phyloP scores from a whole-genome alignment of 2,329 filamentous ascomycete genomes.

The Sporothrix dimorphospora region DNA sequence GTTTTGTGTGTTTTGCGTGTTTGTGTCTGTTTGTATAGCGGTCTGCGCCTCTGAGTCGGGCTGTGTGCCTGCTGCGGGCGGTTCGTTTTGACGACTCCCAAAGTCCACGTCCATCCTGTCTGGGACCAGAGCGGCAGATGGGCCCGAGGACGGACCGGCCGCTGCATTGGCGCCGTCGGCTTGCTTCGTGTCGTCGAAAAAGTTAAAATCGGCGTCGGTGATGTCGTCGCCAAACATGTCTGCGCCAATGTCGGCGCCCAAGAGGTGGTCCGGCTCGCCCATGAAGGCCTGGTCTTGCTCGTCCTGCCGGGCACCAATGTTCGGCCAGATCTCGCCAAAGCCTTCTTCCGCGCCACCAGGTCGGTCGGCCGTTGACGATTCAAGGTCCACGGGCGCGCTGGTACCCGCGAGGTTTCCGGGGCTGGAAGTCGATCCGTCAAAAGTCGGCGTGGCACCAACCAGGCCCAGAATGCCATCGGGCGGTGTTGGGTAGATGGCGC shows the following conservation, averaged over 20 bases:
- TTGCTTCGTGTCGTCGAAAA: conserved; percentile 74
- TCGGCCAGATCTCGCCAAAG: conserved; percentile 48
- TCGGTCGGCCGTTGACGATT: conserved; percentile 40
- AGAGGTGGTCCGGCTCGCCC: conserved; percentile 60
- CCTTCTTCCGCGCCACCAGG: conserved; percentile 35
- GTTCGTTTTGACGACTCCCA: neutral
- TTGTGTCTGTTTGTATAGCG: neutral
- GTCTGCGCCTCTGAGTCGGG: neutral
- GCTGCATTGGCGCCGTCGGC: conserved; percentile 41
- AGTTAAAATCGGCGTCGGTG: conserved; percentile 83
- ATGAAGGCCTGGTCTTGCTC: conserved; percentile 47
- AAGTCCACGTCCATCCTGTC: conserved; percentile 29
- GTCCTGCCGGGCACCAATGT: conserved; percentile 50
- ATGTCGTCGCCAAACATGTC: conserved; percentile 75
- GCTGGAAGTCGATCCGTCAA: conserved; percentile 60
- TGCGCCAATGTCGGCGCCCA: conserved; percentile 69
- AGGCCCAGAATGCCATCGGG: conserved; percentile 65
- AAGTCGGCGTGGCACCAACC: conserved; percentile 57
- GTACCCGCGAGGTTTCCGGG: conserved; percentile 51
- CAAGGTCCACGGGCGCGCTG: conserved; percentile 44
- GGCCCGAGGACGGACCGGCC: neutral
- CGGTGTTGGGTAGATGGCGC: conserved; percentile 69
- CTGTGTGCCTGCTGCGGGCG: neutral
- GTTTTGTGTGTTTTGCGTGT: neutral
- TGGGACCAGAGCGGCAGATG: neutral